Conservation (phyloP, 169 alveolate species). For the Perkinsus marinus region DNA sequence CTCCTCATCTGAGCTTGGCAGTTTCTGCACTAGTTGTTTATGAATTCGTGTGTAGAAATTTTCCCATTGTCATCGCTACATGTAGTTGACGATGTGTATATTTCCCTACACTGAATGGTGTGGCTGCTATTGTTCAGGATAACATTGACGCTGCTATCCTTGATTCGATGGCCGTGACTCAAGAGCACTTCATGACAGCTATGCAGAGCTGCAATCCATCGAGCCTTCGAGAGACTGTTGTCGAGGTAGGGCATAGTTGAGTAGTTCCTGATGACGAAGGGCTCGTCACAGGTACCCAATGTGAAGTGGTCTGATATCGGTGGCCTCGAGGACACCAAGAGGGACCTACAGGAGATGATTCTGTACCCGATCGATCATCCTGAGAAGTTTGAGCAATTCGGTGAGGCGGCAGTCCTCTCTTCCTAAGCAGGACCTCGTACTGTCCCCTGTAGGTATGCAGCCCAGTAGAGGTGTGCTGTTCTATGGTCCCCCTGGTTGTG, state of each 20-base stretch:
- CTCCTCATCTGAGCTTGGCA: no score
- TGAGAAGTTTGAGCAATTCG: slow-evolving; percentile 90
- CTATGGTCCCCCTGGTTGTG: slow-evolving; percentile 99
- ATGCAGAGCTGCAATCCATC: slow-evolving; percentile 92
- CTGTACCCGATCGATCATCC: slow-evolving; percentile 90
- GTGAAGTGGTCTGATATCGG: slow-evolving; percentile 99
- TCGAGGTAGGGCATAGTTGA: slow-evolving; percentile 64
- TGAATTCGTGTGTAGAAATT: background rate
- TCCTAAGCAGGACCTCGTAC: no score
- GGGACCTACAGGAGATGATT: slow-evolving; percentile 88
- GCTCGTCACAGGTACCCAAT: slow-evolving; percentile 71
- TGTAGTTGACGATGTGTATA: no score
- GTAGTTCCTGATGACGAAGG: no score
- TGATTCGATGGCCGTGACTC: slow-evolving; percentile 96
- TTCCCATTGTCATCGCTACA: background rate
- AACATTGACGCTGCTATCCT: slow-evolving; percentile 93
- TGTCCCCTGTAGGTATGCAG: slow-evolving; percentile 69
- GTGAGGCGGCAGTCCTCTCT: no score
- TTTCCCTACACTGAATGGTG: no score
- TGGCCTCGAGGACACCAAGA: slow-evolving; percentile 87
- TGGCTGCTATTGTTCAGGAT: no score
- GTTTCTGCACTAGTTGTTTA: no score
- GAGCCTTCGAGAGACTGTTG: slow-evolving; percentile 91
- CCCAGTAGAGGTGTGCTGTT: slow-evolving; percentile 98
- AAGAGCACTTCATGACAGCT: slow-evolving; percentile 93